Evolutionary conservation across 2,329 filamentous ascomycete species (phyloP), one percentile per base, ranked within the genome.

Genomic region (Stagonosporopsis rhizophila): DNA sequence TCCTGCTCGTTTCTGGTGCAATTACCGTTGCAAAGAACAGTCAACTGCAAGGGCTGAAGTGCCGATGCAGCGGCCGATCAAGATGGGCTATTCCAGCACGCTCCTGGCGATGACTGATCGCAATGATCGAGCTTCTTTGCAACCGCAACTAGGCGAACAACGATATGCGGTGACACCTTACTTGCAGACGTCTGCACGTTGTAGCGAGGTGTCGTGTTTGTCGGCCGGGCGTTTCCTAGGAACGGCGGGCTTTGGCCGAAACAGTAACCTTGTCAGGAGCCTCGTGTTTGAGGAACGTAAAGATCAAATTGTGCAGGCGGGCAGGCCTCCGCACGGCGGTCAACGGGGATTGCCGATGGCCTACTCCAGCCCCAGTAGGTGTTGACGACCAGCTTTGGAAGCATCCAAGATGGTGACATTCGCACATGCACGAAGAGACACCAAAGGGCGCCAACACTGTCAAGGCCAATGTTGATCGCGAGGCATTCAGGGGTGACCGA

Each of bases 401-500:
- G 25, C 20, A 34, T 28, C 28, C 15, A 28, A 25, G 9, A 6
- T 25, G 30, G 37, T 42, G 28, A 28, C 37, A 53, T 53, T 37
- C 41, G 44, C 42, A 57, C 32, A 59, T 30, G 46, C 34, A 56
- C 56, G 41, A 52, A 51, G 30, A 22, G 19, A 11, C 32, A 20
- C 28, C 15, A 12, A 39, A 45, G 20, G 20, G 28, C 42, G 20
- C 39, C 54, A 53, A 63, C 47, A 47, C 17, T 51, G 46, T 56
- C 53, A 49, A 62, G 59, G 40, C 47, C 51, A 52, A 30, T 53
- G 57, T 55, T 42, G 59, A 59, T 61, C 42, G 14, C 7, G 41
- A 56, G 38, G 37, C 38, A 45, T 27, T 30, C 49, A 59, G 56
- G 54, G 55, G 55, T 52, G 38, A 35, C 48, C 39, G 46, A 61